Evolutionary conservation across 2,329 filamentous ascomycete species (phyloP).

Genomic region (Ilyonectria destructans): DNA sequence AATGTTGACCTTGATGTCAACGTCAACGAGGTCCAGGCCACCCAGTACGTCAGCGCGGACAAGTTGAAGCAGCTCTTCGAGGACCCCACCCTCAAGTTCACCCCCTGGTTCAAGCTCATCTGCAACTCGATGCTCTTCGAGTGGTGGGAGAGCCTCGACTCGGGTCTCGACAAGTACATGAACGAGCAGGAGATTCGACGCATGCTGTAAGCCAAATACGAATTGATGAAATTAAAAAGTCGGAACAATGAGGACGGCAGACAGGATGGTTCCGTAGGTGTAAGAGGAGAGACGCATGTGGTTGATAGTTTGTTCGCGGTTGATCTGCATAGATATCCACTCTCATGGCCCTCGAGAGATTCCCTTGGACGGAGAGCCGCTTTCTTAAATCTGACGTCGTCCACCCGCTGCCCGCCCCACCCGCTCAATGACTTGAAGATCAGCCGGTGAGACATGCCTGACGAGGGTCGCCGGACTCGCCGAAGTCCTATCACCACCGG

Average conservation of each 20-base stretch:
- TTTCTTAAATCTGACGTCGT: slow-evolving; percentile 44
- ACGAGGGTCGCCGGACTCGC: slow-evolving; percentile 2
- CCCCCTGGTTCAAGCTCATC: slow-evolving; percentile 99
- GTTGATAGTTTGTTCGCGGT: slow-evolving; percentile 40
- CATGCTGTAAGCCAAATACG: slow-evolving; percentile 68
- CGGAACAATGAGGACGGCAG: slow-evolving; percentile 22
- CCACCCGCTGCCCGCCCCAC: slow-evolving; percentile 17
- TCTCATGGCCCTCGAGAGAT: slow-evolving; percentile 29
- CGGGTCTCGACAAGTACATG: slow-evolving; percentile 86
- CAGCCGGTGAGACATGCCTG: slow-evolving; percentile 6
- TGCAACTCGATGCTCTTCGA: slow-evolving; percentile 98
- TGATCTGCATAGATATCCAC: slow-evolving; percentile 51
- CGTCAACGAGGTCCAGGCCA: slow-evolving; percentile 90
- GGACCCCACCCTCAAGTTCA: slow-evolving; percentile 87
- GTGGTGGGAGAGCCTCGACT: slow-evolving; percentile 93
- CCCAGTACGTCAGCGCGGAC: slow-evolving; percentile 86
- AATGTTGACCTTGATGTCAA: slow-evolving; percentile 89
- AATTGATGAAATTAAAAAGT: slow-evolving; percentile 26
- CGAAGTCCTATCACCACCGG: neutral
- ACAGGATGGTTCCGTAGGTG: slow-evolving; percentile 15
- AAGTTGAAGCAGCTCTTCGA: slow-evolving; percentile 89
- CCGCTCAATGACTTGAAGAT: slow-evolving; percentile 10
- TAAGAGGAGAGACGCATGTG: slow-evolving; percentile 23
- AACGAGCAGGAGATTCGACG: slow-evolving; percentile 90
- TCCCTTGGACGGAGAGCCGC: slow-evolving; percentile 28